Conservation (phyloP, 192 early-diverging fungal genomes). For the Backusella luteola region DNA sequence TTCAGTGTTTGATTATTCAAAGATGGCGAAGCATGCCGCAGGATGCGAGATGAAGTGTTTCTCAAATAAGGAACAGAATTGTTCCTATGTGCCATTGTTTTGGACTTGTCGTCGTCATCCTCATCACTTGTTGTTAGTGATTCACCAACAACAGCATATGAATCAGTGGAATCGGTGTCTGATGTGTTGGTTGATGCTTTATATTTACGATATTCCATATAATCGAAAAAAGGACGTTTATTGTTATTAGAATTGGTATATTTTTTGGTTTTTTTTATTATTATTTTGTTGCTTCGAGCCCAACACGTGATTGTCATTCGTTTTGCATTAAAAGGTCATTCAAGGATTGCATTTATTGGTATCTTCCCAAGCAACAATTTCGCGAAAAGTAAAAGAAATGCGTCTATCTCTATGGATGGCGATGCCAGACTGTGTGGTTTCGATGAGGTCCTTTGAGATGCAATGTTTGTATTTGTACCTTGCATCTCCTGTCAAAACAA, state of each 20-base stretch:
- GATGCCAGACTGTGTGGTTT: constrained; percentile 34
- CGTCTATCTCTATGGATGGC: constrained; percentile 56
- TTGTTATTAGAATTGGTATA: not conserved
- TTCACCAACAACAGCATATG: not conserved
- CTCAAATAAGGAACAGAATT: not conserved
- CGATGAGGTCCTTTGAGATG: constrained; percentile 62
- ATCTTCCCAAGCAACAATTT: constrained; percentile 30
- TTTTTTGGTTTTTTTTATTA: not conserved
- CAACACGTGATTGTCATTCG: not conserved
- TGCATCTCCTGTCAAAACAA: constrained; percentile 51
- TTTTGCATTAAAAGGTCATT: not conserved
- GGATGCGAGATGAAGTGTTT: not conserved
- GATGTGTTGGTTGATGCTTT: not conserved
- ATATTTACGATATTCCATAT: not conserved
- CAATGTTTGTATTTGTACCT: constrained; percentile 63
- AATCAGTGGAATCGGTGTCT: not conserved
- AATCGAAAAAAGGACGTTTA: not conserved
- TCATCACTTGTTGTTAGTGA: not conserved
- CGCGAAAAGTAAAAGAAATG: constrained; percentile 60
- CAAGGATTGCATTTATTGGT: not conserved
- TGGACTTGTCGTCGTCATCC: not conserved
- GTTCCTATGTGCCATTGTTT: not conserved
- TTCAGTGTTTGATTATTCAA: not conserved
- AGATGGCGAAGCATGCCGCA: not conserved
- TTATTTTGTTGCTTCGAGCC: not conserved